Evolutionary conservation across 768 basidiomycete genomes (phyloP), one percentile per base, ranked within the genome.

Genomic region (Scleroderma citrinum): DNA sequence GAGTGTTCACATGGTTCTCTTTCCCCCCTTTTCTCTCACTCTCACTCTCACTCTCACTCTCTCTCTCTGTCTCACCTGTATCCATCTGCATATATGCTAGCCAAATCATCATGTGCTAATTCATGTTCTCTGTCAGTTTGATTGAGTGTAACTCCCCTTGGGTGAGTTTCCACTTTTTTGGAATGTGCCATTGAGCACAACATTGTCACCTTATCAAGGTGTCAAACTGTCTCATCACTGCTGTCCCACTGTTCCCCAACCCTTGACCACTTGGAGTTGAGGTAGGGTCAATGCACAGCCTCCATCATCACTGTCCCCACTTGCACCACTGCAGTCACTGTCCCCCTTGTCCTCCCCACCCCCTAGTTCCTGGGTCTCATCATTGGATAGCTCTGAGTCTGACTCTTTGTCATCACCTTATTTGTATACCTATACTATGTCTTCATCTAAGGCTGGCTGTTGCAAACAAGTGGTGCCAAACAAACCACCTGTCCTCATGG

Each of bases 81-180:
- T 5, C 8, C 8, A 8, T 8, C 26, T 29, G n/a, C 26, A 4
- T 29, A 8, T 29, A 29, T 5, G 8, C 26, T 8, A 5, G 26
- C 8, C 8, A 5, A 29, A 29, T 29, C 26, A n/a, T 38, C 21
- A 24, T 21, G 42, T 14, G 35, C n/a, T n/a, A 3, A 19, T 30
- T n/a, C 44, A 49, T 39, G 34, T 35, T 35, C 34, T 35, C 34
- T n/a, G 4, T 5, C 3, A n/a, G 4, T 13, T 6, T 13, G 5
- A 13, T 14, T 35, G 13, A 35, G 34, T 35, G 34, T 29, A 6
- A 35, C n/a, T 35, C 34, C 34, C 34, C n/a, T 35, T 13, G 34
- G 34, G 34, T 35, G 34, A 35, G 34, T 35, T 76, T 76, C 44
- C 81, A 77, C 1, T 87, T 2, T 86, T 84, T 53, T 59, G 81